phyloP scores from a whole-genome alignment of 495 filamentous ascomycete species.

The Penicillium simplicissimum region DNA sequence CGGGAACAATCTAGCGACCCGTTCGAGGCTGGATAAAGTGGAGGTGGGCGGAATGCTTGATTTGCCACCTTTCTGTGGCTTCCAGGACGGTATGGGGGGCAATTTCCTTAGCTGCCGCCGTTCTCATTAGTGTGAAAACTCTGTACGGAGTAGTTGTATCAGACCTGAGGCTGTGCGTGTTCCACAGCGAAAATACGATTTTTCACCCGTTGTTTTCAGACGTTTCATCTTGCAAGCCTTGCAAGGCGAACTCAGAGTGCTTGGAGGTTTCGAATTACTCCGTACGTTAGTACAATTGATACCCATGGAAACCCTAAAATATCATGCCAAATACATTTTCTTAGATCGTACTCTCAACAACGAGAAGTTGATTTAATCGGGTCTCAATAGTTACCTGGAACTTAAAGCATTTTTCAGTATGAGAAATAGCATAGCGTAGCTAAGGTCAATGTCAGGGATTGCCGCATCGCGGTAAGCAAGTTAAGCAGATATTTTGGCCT shows the following conservation, averaged over 20 bases:
- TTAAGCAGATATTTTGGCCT: slow-evolving; percentile 17
- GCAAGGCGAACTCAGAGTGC: not conserved
- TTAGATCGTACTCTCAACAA: not conserved
- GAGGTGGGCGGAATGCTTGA: not conserved
- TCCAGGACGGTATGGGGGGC: not conserved
- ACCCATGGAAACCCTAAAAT: not conserved
- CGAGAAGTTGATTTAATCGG: not conserved
- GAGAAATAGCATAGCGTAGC: not conserved
- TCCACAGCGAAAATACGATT: not conserved
- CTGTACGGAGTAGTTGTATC: not conserved
- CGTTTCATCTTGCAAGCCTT: not conserved
- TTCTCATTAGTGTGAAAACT: not conserved
- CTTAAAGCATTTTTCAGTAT: not conserved
- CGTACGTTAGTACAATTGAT: not conserved
- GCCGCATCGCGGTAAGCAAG: slow-evolving; percentile 1
- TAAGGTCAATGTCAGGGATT: not conserved
- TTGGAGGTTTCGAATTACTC: not conserved
- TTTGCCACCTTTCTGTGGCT: not conserved
- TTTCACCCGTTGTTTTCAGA: not conserved
- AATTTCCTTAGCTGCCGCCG: not conserved
- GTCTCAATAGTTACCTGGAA: too few species aligned
- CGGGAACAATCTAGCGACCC: not conserved
- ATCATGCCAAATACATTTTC: not conserved
- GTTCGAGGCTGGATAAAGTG: not conserved
- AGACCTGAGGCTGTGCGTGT: not conserved